Conservation (phyloP, 768 basidiomycete genomes). For the Cubamyces lactineus region DNA sequence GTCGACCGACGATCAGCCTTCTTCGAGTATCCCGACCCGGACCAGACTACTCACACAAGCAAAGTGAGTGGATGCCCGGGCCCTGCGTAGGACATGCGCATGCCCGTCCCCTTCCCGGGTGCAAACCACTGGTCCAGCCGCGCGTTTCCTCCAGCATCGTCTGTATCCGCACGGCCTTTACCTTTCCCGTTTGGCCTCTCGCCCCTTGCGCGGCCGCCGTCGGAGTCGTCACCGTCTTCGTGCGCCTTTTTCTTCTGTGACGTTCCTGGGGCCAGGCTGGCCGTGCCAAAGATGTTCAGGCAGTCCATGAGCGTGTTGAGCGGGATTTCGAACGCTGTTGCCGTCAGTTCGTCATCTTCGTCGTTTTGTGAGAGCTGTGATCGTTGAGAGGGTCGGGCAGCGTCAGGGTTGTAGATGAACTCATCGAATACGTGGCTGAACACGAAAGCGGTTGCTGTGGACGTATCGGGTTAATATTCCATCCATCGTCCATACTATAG, state of each 20-base stretch:
- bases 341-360: slow-evolving; percentile 24
- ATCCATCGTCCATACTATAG: not conserved
- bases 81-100: slow-evolving; percentile 84
- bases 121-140: slow-evolving; percentile 65
- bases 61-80: slow-evolving; percentile 77
- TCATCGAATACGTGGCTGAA: slow-evolving; percentile 79
- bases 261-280: slow-evolving; percentile 39
- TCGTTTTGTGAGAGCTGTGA: slow-evolving; percentile 29
- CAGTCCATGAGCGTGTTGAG: slow-evolving; percentile 86
- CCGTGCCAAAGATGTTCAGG: slow-evolving; percentile 92
- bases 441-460: slow-evolving; percentile 82
- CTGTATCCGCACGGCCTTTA: slow-evolving; percentile 38
- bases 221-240: slow-evolving; percentile 48
- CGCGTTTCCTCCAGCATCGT: slow-evolving; percentile 31
- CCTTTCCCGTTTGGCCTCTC: slow-evolving; percentile 28
- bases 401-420: slow-evolving; percentile 62
- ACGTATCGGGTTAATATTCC: not conserved
- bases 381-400: slow-evolving; percentile 21
- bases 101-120: slow-evolving; percentile 72
- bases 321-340: slow-evolving; percentile 75
- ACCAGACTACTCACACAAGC: slow-evolving; percentile 56
- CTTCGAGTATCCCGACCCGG: not conserved
- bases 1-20: slow-evolving; percentile 1
- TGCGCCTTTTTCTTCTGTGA: slow-evolving; percentile 50
- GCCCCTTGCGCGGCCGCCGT: slow-evolving; percentile 43